phyloP scores from a whole-genome alignment of 192 early-diverging fungal species.

The Coemansia asiatica region DNA sequence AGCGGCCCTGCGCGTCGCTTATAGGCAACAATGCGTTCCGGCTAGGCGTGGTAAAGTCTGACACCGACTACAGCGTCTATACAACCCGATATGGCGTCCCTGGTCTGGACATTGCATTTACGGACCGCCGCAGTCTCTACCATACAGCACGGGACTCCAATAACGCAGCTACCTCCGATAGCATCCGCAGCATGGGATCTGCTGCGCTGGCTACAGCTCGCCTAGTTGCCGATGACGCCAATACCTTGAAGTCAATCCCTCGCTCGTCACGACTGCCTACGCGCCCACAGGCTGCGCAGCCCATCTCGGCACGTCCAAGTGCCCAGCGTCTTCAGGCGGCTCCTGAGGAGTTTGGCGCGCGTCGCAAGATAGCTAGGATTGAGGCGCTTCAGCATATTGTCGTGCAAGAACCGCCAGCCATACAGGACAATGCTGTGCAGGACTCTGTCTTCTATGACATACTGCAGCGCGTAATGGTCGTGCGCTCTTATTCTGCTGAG shows the following conservation, averaged over 20 bases:
- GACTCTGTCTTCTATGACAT: slow-evolving; percentile 50
- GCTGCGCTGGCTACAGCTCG: slow-evolving; percentile 55
- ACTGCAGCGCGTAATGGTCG: slow-evolving; percentile 41
- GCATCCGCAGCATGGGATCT: slow-evolving; percentile 68
- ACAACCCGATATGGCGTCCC: slow-evolving; percentile 58
- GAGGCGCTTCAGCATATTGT: slow-evolving; percentile 12
- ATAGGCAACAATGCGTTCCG: slow-evolving; percentile 67
- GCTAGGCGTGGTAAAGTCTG: slow-evolving; percentile 61
- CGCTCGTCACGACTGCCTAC: slow-evolving; percentile 36
- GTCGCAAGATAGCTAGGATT: slow-evolving; percentile 8
- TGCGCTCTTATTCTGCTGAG: slow-evolving; percentile 43
- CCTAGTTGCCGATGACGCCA: slow-evolving; percentile 52
- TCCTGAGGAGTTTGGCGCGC: slow-evolving; percentile 21
- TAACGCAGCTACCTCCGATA: slow-evolving; percentile 52
- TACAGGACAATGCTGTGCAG: slow-evolving; percentile 11
- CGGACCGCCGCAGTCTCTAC: slow-evolving; percentile 63
- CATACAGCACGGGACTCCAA: slow-evolving; percentile 63
- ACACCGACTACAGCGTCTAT: slow-evolving; percentile 69
- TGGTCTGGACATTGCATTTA: slow-evolving; percentile 69
- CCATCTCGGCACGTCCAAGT: not conserved
- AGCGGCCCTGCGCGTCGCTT: slow-evolving; percentile 60
- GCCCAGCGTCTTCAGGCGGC: slow-evolving; percentile 11
- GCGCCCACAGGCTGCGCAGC: slow-evolving; percentile 5
- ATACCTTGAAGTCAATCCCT: slow-evolving; percentile 23
- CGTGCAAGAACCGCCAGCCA: not conserved